A percentile compares a stretch with the other conserved stretches of the same genome.
phyloP scores from a whole-genome alignment of 2,329 filamentous ascomycete genomes.

The Penicillium digitatum region DNA sequence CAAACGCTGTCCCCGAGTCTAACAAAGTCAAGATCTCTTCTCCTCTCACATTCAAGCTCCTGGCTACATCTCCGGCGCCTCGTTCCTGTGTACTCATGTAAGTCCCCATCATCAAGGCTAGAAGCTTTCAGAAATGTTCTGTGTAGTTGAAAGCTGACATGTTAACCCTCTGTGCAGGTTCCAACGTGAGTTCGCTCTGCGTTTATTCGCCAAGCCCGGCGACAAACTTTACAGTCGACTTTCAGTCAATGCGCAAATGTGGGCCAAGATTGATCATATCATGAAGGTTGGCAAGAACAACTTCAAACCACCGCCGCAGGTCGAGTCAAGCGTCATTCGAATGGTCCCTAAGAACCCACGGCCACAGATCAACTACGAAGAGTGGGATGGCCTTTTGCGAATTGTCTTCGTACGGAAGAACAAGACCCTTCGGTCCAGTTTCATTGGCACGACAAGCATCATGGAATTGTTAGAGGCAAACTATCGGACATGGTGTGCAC shows the following conservation, averaged over 20 bases:
- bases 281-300: conserved; percentile 97
- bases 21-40: conserved; percentile 65
- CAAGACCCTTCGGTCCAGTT: conserved; percentile 77
- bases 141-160: conserved; percentile 3
- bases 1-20: conserved; percentile 8
- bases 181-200: conserved; percentile 88
- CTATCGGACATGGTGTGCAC: conserved; percentile 84
- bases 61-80: conserved; percentile 76
- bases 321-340: conserved; percentile 85
- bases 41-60: conserved; percentile 85
- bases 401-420: conserved; percentile 86
- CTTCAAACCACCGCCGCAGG: conserved; percentile 89
- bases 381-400: conserved; percentile 86
- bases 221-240: conserved; percentile 89
- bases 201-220: conserved; percentile 80
- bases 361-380: conserved; percentile 86
- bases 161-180: conserved; percentile 17
- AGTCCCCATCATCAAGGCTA: background rate
- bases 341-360: conserved; percentile 82
- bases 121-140: background rate
- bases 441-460: conserved; percentile 74
- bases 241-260: conserved; percentile 91
- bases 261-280: conserved; percentile 65
- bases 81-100: conserved; percentile 81
- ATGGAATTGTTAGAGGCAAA: conserved; percentile 80